Evolutionary conservation across 441 rosid genomes (phyloP).

Genomic region (Erodium texanum): DNA sequence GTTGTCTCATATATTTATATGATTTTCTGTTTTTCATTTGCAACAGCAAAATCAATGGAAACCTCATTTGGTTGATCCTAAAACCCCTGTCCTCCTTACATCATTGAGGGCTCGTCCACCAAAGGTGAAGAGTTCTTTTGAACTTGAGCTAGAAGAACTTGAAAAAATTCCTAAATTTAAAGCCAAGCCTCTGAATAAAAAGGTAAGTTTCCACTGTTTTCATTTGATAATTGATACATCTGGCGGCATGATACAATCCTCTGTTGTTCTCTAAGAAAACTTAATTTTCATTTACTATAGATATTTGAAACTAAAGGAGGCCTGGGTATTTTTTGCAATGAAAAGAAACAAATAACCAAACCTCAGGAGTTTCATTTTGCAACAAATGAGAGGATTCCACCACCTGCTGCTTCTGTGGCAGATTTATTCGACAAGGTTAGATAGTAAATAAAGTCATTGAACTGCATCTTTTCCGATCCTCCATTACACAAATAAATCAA

Average conservation of each 20-base stretch:
- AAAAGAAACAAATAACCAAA: conserved; percentile 66
- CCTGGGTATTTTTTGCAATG: conserved; percentile 65
- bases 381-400: conserved; percentile 78
- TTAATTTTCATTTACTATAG: conserved; percentile 27
- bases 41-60: conserved; percentile 50
- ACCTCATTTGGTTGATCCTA: conserved; percentile 67
- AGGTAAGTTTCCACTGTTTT: conserved; percentile 38
- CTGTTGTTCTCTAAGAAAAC: not conserved
- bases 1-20: not conserved
- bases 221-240: not conserved
- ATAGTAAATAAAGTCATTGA: not conserved
- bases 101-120: conserved; percentile 81
- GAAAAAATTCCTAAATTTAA: conserved; percentile 85
- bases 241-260: not conserved
- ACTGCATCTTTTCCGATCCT: not conserved
- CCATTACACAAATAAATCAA: not conserved
- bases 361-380: conserved; percentile 92
- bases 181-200: conserved; percentile 89
- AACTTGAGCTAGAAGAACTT: conserved; percentile 79
- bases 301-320: conserved; percentile 96
- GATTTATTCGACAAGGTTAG: conserved; percentile 82
- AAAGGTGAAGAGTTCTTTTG: conserved; percentile 61
- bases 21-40: not conserved
- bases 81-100: conserved; percentile 72
- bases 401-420: conserved; percentile 34